Evolutionary conservation across 139 green algal genomes (phyloP), one percentile per base, ranked within the genome.

Genomic region (Trebouxia sp.): DNA sequence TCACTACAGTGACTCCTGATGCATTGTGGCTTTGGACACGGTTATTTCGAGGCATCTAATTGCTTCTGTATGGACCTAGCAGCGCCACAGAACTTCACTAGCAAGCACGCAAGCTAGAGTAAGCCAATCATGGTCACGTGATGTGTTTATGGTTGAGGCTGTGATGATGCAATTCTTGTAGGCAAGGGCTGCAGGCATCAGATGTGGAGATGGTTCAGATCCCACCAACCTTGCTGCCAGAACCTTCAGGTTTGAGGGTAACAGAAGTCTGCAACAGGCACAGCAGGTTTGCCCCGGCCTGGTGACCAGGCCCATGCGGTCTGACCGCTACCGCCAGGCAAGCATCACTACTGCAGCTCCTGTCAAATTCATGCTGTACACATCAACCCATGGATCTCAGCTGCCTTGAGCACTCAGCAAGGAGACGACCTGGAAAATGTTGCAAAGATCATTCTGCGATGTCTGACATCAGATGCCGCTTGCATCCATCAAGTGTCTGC

Each of bases 161-260:
- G n/a, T 15, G 7, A 50, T 32, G 66, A 28, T 58, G 50, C 50
- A 17, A 28, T 17, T 6, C 10, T 9, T 55, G 50, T 38, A 83
- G 86, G 90, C 90, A 12, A 58, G 86, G 17, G 90, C 90, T 24
- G 89, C 87, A 10, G 90, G 87, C 17, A 82, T 94, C 14, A 39
- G 84, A 24, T 91, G 84, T 43, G 90, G 89, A 2, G 90, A 94
- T 70, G 90, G 90, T 35, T 90, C 88, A 32, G 84, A 87, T 3
- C 84, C 42, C 1, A 87, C 87, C 26, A 83, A 88, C 9, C 84
- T 83, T 9, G 76, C 43, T 66, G 85, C 91, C 22, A 65, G 22
- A 9, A 65, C 37, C 2, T 47, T 86, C 12, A 55, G 41, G 35
- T 43, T 75, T 15, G 85, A 82, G 75, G 80, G 85, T 50, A 80